Percentiles rank a stretch among this genome's conserved stretches.
These are phyloP conservation scores for Colletotrichum musae DNA, from an alignment of 2,329 filamentous ascomycete species.

Conservation along the genomic window DNA sequence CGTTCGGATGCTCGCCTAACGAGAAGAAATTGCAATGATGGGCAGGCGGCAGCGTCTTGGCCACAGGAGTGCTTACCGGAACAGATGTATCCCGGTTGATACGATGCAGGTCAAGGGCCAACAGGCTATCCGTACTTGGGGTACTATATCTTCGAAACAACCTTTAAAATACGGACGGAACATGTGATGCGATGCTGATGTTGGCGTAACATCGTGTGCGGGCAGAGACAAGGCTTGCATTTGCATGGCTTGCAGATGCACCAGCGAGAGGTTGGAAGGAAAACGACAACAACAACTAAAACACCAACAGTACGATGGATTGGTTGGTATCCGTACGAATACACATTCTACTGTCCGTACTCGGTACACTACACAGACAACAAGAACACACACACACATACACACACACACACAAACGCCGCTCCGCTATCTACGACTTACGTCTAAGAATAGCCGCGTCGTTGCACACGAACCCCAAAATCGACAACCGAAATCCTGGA, in stretches of 20 bases:
- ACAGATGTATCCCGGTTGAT: background rate
- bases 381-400: background rate
- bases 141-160: conserved; percentile 24
- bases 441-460: conserved; percentile 39
- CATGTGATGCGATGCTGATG: conserved; percentile 26
- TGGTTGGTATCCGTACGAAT: too few species aligned
- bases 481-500: conserved; percentile 41
- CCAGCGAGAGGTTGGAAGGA: background rate
- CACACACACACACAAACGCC: background rate
- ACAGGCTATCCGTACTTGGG: background rate
- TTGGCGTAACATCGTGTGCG: conserved; percentile 36
- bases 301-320: background rate
- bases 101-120: conserved; percentile 1
- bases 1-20: conserved; percentile 2
- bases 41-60: conserved; percentile 11
- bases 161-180: conserved; percentile 1
- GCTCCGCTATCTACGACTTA: conserved; percentile 26
- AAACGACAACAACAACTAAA: background rate
- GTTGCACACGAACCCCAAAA: conserved; percentile 34
- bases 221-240: background rate
- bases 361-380: too few species aligned
- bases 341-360: too few species aligned
- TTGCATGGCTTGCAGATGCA: conserved; percentile 19
- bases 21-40: background rate
- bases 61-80: background rate